Conservation (phyloP, 371 early-diverging fungal genomes). For the Nematocida minor region DNA sequence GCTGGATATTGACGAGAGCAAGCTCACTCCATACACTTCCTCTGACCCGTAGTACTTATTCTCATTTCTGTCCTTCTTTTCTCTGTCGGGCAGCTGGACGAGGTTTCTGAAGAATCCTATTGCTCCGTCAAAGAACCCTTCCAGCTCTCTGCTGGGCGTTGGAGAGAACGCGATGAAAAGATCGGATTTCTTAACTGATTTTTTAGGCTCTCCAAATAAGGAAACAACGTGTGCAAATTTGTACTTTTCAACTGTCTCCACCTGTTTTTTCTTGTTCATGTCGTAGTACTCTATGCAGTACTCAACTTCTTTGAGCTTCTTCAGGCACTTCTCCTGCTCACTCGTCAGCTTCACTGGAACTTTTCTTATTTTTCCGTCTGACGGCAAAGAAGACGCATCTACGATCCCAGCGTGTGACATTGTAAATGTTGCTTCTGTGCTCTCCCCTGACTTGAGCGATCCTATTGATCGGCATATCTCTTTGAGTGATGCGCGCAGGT, state of each 20-base stretch:
- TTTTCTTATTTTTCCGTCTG: not conserved
- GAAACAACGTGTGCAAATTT: constrained; percentile 7
- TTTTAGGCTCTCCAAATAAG: not conserved
- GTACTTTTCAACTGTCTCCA: not conserved
- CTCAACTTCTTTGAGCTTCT: not conserved
- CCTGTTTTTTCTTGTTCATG: not conserved
- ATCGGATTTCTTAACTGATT: not conserved
- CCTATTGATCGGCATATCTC: not conserved
- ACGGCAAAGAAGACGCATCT: not conserved
- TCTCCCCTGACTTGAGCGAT: not conserved
- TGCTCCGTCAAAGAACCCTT: not conserved
- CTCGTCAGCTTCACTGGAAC: not conserved
- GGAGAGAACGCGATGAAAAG: not conserved
- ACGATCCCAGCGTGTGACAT: not conserved
- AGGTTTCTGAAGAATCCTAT: not conserved
- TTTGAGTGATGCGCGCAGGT: not conserved
- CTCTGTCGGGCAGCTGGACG: not conserved
- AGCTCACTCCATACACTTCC: not conserved
- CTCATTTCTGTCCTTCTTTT: not conserved
- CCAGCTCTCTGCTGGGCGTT: not conserved
- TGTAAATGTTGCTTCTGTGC: not conserved
- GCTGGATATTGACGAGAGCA: not conserved
- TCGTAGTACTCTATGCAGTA: not conserved
- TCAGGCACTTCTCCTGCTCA: not conserved
- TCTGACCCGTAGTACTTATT: constrained; percentile 2